Evolutionary conservation across 768 basidiomycete genomes (phyloP).

Genomic region (Lactifluus hygrophoroides): DNA sequence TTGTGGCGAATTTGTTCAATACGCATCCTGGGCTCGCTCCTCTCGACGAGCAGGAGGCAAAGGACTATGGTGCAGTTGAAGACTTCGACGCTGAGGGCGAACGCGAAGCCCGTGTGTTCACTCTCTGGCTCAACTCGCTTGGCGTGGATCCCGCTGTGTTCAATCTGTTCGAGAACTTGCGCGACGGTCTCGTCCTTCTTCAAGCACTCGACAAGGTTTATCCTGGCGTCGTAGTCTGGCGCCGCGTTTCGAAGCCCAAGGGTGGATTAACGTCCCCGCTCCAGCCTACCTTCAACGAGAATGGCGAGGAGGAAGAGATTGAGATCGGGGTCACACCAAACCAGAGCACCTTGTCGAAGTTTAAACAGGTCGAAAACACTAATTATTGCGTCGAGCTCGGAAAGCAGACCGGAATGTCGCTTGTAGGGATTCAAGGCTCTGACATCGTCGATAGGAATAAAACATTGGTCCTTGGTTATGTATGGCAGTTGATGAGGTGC

Average conservation of each 20-base stretch:
- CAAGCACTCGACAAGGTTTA: slow-evolving; percentile 96
- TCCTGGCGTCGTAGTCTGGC: slow-evolving; percentile 90
- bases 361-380: slow-evolving; percentile 98
- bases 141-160: slow-evolving; percentile 95
- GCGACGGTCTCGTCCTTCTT: slow-evolving; percentile 83
- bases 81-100: slow-evolving; percentile 99
- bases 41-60: slow-evolving; percentile 88
- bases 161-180: slow-evolving; percentile 93
- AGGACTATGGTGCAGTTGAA: slow-evolving; percentile 82
- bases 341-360: slow-evolving; percentile 80
- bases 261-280: slow-evolving; percentile 40
- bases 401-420: slow-evolving; percentile 86
- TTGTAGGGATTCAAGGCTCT: slow-evolving; percentile 96
- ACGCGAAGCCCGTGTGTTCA: slow-evolving; percentile 95
- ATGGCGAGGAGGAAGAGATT: slow-evolving; percentile 63
- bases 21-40: slow-evolving; percentile 93
- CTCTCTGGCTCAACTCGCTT: slow-evolving; percentile 95
- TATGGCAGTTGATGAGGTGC: slow-evolving; percentile 96
- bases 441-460: slow-evolving; percentile 93
- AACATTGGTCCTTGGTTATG: slow-evolving; percentile 90
- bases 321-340: slow-evolving; percentile 79
- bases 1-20: slow-evolving; percentile 98
- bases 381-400: slow-evolving; percentile 94
- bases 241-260: slow-evolving; percentile 91
- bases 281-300: slow-evolving; percentile 23